Evolutionary conservation across 2,329 filamentous ascomycete genomes (phyloP).

Genomic region (Penicillium decumbens): DNA sequence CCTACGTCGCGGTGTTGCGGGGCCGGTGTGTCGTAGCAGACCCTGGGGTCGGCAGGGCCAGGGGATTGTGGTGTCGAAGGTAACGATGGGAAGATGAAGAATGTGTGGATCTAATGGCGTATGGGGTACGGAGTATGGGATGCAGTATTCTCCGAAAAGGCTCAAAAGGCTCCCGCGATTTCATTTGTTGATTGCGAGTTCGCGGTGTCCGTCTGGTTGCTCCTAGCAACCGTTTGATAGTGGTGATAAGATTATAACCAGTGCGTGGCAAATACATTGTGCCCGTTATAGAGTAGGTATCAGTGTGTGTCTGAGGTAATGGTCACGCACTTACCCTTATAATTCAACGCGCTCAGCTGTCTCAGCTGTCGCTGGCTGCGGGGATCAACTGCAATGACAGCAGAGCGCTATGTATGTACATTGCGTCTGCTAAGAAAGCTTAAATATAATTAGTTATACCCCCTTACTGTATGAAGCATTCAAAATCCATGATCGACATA

Average conservation of each 20-base stretch:
- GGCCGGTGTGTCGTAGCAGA: constrained; percentile 21
- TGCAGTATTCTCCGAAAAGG: constrained; percentile 26
- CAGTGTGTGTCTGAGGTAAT: constrained; percentile 1
- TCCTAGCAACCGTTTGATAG: constrained; percentile 27
- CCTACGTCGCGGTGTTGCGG: constrained; percentile 19
- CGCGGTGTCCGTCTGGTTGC: constrained; percentile 32
- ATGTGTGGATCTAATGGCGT: constrained; percentile 30
- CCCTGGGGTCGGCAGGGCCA: constrained; percentile 18
- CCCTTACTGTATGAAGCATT: not conserved
- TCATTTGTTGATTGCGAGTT: constrained; percentile 28
- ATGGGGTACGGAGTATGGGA: constrained; percentile 24
- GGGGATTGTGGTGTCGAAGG: constrained; percentile 18
- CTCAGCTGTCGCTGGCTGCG: constrained; percentile 2
- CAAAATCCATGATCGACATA: not conserved
- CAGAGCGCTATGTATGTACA: not conserved
- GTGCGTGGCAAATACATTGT: constrained; percentile 4
- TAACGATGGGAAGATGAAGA: constrained; percentile 19
- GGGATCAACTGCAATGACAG: not conserved
- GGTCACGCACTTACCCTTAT: not conserved
- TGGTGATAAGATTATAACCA: constrained; percentile 13
- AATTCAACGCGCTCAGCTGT: constrained; percentile 7
- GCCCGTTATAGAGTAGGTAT: not conserved
- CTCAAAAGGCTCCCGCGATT: constrained; percentile 19
- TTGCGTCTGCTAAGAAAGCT: not conserved
- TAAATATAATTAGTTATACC: not conserved